Percentiles rank a stretch among this genome's conserved stretches.
These are phyloP conservation scores for Cairneyella variabilis DNA, from an alignment of 495 filamentous ascomycete species.

Conservation along the genomic window DNA sequence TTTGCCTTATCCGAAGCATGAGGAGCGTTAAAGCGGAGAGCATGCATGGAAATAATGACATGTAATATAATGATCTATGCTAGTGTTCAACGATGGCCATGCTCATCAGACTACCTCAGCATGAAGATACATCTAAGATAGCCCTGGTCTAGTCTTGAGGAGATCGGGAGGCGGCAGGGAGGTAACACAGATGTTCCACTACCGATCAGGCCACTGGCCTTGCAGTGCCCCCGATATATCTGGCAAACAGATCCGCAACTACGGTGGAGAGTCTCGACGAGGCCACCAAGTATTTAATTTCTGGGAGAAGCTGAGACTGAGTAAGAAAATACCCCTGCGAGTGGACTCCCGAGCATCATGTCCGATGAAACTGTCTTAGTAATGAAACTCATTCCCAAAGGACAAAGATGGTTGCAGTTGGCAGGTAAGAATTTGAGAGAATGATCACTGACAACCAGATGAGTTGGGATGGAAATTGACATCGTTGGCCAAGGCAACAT, in stretches of 20 bases:
- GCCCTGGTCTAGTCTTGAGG: no score
- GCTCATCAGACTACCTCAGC: no score
- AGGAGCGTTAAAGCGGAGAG: background rate
- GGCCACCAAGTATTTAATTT: slow-evolving; percentile 13
- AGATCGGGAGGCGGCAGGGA: background rate
- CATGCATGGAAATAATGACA: background rate
- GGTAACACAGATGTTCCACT: slow-evolving; percentile 5
- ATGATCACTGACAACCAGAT: background rate
- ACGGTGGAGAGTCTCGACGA: slow-evolving; percentile 6
- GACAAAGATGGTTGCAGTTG: slow-evolving; percentile 15
- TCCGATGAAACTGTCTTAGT: slow-evolving; percentile 9
- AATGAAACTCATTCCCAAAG: slow-evolving; percentile 12
- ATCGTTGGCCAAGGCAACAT: background rate
- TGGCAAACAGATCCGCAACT: slow-evolving; percentile 18
- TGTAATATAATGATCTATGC: no score
- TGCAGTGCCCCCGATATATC: slow-evolving; percentile 4
- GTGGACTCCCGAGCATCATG: slow-evolving; percentile 13
- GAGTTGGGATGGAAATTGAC: background rate
- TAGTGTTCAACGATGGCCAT: no score
- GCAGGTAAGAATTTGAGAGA: background rate
- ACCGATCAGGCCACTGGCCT: slow-evolving; percentile 12
- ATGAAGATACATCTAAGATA: no score
- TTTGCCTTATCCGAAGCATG: slow-evolving; percentile 2
- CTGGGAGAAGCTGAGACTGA: slow-evolving; percentile 12
- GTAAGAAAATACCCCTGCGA: slow-evolving; percentile 2